A percentile compares a stretch with the other conserved stretches of the same genome.
Evolutionary conservation across 2,329 filamentous ascomycete genomes (phyloP).

Genomic region (Aspergillus fischeri): DNA sequence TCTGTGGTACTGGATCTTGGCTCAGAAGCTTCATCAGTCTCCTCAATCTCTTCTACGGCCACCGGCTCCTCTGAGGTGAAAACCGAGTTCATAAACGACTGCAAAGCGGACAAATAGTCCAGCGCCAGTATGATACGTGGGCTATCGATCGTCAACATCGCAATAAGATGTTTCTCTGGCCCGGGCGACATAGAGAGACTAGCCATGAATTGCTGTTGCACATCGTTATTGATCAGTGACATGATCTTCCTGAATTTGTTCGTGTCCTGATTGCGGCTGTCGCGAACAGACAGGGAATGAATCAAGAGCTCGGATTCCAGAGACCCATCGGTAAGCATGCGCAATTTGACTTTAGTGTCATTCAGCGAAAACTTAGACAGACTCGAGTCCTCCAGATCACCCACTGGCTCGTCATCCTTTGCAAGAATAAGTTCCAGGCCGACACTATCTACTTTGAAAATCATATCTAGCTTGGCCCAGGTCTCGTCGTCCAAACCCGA

Average conservation of each 20-base stretch:
- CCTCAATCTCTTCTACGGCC: slow-evolving; percentile 30
- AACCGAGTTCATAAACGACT: slow-evolving; percentile 73
- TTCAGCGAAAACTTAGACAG: slow-evolving; percentile 93
- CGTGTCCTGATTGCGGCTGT: slow-evolving; percentile 80
- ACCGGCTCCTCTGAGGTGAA: slow-evolving; percentile 52
- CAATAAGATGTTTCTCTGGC: slow-evolving; percentile 74
- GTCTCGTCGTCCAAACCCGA: slow-evolving; percentile 63
- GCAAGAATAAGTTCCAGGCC: slow-evolving; percentile 83
- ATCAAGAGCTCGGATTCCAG: slow-evolving; percentile 91
- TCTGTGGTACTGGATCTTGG: slow-evolving; percentile 27
- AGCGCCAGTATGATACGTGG: slow-evolving; percentile 91
- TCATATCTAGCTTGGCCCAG: slow-evolving; percentile 90
- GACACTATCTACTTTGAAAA: slow-evolving; percentile 84
- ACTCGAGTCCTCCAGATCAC: slow-evolving; percentile 71
- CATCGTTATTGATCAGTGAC: slow-evolving; percentile 90
- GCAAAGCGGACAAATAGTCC: slow-evolving; percentile 89
- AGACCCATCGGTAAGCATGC: slow-evolving; percentile 87
- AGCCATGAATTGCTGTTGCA: slow-evolving; percentile 95
- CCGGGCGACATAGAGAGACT: slow-evolving; percentile 90
- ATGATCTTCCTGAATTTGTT: slow-evolving; percentile 99
- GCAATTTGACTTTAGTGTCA: slow-evolving; percentile 83
- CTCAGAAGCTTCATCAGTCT: slow-evolving; percentile 35
- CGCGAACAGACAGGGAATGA: slow-evolving; percentile 88
- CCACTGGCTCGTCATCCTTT: slow-evolving; percentile 71
- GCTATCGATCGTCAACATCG: slow-evolving; percentile 90